phyloP scores from a whole-genome alignment of 2,329 filamentous ascomycete genomes.

The Arthrobotrys pseudoclavata region DNA sequence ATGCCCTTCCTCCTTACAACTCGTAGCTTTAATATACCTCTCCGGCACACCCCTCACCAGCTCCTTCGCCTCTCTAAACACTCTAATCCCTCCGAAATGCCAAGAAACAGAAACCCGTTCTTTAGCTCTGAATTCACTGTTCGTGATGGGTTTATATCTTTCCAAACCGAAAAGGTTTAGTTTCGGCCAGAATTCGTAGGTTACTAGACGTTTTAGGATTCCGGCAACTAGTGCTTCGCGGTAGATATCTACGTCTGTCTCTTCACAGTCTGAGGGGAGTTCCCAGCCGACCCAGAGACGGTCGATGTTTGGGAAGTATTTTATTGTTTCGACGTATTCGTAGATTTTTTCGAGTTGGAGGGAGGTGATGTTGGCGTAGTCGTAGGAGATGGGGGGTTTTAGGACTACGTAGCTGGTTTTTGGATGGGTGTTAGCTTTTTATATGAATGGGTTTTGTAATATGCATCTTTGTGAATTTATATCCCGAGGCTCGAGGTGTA shows the following conservation, averaged over 20 bases:
- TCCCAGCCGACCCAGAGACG: slow-evolving; percentile 20
- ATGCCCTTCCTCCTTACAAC: slow-evolving; percentile 12
- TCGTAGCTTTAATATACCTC: slow-evolving; percentile 16
- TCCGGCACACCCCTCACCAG: neutral
- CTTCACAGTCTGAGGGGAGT: slow-evolving; percentile 9
- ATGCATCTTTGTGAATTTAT: too few relatives aligned
- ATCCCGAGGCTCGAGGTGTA: neutral
- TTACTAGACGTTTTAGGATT: slow-evolving; percentile 7
- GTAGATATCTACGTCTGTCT: slow-evolving; percentile 1
- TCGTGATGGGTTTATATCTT: slow-evolving; percentile 4
- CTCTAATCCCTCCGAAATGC: slow-evolving; percentile 21
- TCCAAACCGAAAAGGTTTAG: slow-evolving; percentile 14
- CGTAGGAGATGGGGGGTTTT: slow-evolving; percentile 27
- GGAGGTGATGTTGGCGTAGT: slow-evolving; percentile 19
- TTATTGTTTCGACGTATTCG: slow-evolving; percentile 20
- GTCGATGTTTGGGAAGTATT: slow-evolving; percentile 28
- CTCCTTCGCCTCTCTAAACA: neutral
- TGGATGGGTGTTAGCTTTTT: neutral
- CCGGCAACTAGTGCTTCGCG: slow-evolving; percentile 4
- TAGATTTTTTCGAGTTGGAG: slow-evolving; percentile 26
- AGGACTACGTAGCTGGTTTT: slow-evolving; percentile 20
- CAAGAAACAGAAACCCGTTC: slow-evolving; percentile 15
- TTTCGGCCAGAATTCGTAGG: slow-evolving; percentile 17
- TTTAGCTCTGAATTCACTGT: slow-evolving; percentile 1
- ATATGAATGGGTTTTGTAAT: too few relatives aligned